Evolutionary conservation across 306 rosid genomes (phyloP).

Genomic region (Vigna radiata): DNA sequence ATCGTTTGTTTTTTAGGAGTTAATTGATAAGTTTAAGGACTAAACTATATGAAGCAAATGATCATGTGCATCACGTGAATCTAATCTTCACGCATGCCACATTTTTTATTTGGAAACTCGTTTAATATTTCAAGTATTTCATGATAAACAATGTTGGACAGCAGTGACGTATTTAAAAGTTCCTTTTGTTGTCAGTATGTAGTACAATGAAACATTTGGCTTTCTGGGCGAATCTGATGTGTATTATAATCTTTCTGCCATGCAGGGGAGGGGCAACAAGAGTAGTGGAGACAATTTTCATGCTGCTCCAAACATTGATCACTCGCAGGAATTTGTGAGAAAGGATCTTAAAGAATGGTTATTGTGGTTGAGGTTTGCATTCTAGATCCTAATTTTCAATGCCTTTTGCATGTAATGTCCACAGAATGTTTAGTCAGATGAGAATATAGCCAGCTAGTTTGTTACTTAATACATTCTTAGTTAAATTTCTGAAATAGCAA

Average conservation of each 20-base stretch:
- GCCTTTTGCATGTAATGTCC: background rate
- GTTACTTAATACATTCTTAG: background rate
- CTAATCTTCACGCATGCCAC: background rate
- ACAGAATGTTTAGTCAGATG: background rate
- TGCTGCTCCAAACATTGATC: slow-evolving; percentile 99
- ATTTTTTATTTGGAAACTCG: slow-evolving; percentile 13
- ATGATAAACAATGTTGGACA: background rate
- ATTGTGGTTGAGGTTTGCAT: slow-evolving; percentile 79
- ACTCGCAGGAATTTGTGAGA: slow-evolving; percentile 99
- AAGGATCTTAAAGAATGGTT: slow-evolving; percentile 94
- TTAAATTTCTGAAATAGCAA: slow-evolving; percentile 10
- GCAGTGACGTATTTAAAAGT: slow-evolving; percentile 13
- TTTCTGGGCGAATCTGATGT: slow-evolving; percentile 36
- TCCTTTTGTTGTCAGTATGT: slow-evolving; percentile 7
- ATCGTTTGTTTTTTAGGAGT: background rate
- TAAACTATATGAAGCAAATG: slow-evolving; percentile 20
- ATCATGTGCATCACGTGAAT: background rate
- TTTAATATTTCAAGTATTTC: slow-evolving; percentile 11
- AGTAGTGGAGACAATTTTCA: slow-evolving; percentile 97
- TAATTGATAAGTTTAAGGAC: slow-evolving; percentile 9
- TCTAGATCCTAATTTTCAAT: slow-evolving; percentile 33
- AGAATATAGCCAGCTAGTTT: slow-evolving; percentile 13
- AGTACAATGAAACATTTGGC: background rate
- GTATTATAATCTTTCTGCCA: slow-evolving; percentile 28
- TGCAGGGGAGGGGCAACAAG: slow-evolving; percentile 95